Evolutionary conservation across 2,329 filamentous ascomycete species (phyloP).

Genomic region (Fusarium buxicola): DNA sequence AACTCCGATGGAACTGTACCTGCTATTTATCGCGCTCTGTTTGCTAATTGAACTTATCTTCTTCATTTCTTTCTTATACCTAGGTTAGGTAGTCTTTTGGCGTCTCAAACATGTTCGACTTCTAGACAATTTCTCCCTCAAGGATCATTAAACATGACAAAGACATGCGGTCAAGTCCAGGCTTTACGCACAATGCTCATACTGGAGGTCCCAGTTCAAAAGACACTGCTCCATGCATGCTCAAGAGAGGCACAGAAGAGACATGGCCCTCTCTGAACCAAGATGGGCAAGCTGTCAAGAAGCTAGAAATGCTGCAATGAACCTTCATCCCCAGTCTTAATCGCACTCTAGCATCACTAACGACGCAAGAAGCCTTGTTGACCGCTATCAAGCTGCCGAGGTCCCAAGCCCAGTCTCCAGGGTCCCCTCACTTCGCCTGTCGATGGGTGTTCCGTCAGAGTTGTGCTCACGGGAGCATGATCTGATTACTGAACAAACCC

Average conservation of each 20-base stretch:
- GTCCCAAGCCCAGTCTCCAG: neutral
- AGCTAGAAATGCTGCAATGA: neutral
- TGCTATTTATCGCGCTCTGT: no score
- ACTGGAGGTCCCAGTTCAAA: neutral
- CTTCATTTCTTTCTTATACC: no score
- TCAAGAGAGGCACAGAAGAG: slow-evolving; percentile 5
- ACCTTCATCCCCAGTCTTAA: neutral
- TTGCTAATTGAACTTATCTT: no score
- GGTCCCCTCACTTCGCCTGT: neutral
- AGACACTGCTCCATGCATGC: neutral
- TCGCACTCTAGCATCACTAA: neutral
- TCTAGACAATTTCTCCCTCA: neutral
- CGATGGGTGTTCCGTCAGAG: neutral
- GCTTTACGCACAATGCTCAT: neutral
- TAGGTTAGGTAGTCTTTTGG: no score
- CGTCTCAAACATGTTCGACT: neutral
- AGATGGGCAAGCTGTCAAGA: neutral
- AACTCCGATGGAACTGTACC: no score
- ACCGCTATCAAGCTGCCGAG: slow-evolving; percentile 6
- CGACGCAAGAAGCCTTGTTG: neutral
- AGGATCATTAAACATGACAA: neutral
- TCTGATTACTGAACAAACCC: neutral
- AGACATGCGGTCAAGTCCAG: neutral
- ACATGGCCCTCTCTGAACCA: neutral
- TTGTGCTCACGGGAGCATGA: neutral